Evolutionary conservation across 805 yeast genomes (phyloP), one percentile per base, ranked within the genome.

Genomic region (Yueomyces sp.): DNA sequence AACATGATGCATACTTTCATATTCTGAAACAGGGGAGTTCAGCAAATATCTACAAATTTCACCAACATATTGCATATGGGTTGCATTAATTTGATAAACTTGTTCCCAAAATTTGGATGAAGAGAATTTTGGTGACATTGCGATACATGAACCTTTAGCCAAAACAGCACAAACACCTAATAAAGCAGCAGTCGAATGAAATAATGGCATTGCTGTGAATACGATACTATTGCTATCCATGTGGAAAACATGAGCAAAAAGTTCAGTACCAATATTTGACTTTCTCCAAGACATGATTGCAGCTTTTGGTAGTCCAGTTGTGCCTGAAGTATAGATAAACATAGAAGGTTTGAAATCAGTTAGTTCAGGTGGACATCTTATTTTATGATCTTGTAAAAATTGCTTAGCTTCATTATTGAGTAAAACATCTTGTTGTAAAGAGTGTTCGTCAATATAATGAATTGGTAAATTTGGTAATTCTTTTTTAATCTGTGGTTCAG

Each of bases 201-300:
- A 88, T 47, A 90, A 67, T 2, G 97, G 97, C 97, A 88, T 88
- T 1, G 95, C 85, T 0, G 95, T 85, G 65, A 82, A 83, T 7
- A 85, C 79, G 9, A 71, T 74, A 12, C 83, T 76, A 3, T 66
- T 57, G 4, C 60, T 48, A n/a, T 66, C 60, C 51, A 85, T 68
- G 46, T 77, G 72, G 66, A 82, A 73, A 38, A 85, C 79, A 49
- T 72, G 72, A 1, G 85, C 85, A 56, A 85, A 87, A 28, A 85
- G 57, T 2, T 70, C 62, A 1, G 85, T 66, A 1, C 94, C 95
- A 67, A 82, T 68, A 40, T 71, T 73, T 5, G 83, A 74, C 62
- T 87, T 88, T 54, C 86, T 72, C 96, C 96, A 87, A 4, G 92
- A 80, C 79, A 88, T 79, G 44, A 84, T 81, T 2, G 95, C 96